These are phyloP conservation scores for Podospora pseudopauciseta DNA, from an alignment of 495 filamentous ascomycete genomes.

Conservation along the genomic window DNA sequence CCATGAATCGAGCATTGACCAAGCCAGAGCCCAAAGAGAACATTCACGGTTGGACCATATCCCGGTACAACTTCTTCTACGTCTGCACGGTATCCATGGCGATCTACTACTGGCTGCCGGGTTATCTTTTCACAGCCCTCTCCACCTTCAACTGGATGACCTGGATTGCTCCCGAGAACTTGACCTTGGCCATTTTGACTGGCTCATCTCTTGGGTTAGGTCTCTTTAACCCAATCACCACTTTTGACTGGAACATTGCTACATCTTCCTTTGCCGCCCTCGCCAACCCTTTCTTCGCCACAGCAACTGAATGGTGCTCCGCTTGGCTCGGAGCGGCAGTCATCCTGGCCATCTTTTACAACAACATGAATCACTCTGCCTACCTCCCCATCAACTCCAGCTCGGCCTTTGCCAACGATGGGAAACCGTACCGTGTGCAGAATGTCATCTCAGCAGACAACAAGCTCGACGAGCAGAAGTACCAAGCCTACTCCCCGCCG, in stretches of 20 bases:
- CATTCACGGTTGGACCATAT: conserved; percentile 39
- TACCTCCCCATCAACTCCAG: conserved; percentile 51
- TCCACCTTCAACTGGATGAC: conserved; percentile 42
- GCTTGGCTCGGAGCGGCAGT: conserved; percentile 33
- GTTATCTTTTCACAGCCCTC: conserved; percentile 37
- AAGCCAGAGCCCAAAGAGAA: conserved; percentile 25
- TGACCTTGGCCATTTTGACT: conserved; percentile 33
- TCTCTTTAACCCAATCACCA: conserved; percentile 34
- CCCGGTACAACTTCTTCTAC: conserved; percentile 40
- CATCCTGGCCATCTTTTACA: conserved; percentile 52
- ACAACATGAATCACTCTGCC: conserved; percentile 45
- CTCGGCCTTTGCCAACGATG: conserved; percentile 56
- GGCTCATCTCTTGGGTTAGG: conserved; percentile 29
- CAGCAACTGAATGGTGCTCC: conserved; percentile 29
- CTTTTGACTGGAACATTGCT: conserved; percentile 36
- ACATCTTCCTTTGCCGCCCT: conserved; percentile 33
- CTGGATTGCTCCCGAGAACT: conserved; percentile 37
- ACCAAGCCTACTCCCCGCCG: conserved; percentile 55
- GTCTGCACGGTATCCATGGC: conserved; percentile 30
- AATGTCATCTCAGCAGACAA: conserved; percentile 47
- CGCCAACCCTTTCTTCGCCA: conserved; percentile 35
- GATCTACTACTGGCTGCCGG: conserved; percentile 39
- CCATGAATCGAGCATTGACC: conserved; percentile 34
- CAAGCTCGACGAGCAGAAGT: conserved; percentile 47
- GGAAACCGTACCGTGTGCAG: conserved; percentile 47